Conservation (phyloP, 176 grass and related monocot species). For the Triticum turgidum region DNA sequence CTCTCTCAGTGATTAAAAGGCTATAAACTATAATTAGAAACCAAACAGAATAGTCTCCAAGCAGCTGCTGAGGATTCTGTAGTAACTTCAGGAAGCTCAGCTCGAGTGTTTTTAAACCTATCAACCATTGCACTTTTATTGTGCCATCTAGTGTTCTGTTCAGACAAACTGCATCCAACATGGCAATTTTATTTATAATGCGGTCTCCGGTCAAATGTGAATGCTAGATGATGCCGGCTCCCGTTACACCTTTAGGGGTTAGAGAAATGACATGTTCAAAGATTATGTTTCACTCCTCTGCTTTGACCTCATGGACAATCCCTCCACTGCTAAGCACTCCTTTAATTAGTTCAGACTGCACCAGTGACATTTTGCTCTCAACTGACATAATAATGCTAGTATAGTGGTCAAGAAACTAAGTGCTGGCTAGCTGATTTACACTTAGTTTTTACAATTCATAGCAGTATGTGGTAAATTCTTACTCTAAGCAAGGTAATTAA, state of each 20-base stretch:
- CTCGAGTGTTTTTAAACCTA: neutral
- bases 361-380: no score
- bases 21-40: neutral
- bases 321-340: no score
- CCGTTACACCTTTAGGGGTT: conserved; percentile 32
- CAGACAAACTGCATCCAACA: neutral
- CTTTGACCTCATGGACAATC: no score
- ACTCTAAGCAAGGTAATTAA: no score
- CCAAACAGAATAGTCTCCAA: neutral
- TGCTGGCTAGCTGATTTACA: no score
- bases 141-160: neutral
- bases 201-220: conserved; percentile 32
- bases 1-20: neutral
- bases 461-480: no score
- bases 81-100: neutral
- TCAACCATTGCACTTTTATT: neutral
- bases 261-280: conserved; percentile 7
- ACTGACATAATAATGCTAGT: no score
- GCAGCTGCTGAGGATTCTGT: neutral
- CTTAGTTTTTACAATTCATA: no score
- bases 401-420: no score
- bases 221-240: neutral
- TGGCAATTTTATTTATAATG: neutral
- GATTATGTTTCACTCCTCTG: no score
- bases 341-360: no score